Base-by-base conservation (phyloP, 2,329 filamentous ascomycete genomes). In the Aureobasidium sp. region DNA sequence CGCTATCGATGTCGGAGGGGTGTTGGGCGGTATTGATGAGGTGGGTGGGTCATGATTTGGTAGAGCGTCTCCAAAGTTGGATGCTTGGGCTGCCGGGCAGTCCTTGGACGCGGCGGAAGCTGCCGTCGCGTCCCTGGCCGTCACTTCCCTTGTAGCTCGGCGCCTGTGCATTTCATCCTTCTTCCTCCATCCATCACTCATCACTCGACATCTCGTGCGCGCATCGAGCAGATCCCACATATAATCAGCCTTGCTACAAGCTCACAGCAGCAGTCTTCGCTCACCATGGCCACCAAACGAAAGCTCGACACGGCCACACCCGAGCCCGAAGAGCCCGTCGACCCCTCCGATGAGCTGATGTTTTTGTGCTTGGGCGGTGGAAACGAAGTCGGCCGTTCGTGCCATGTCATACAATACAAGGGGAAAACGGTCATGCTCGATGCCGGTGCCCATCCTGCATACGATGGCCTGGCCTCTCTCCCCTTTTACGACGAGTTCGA, bases 371-470 rank as follows among this genome's bases (percentile, higher is more conserved):
- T 99, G 38, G 94, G 94, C 63, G 94, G 94, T 63, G 94, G 94
- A 67, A 97, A 96, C 74, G 94, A 99, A 76, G 94, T 99, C 64
- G 94, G 94, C 58, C 83, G 94, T 66, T 97, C 94, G 66, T 97
- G 94, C 74, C 94, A 99, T 73, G 96, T 99, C 68, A 86, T 99
- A 62, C 91, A 97, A 71, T 99, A 99, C 82, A 99, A 97, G 77
- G 94, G 94, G 64, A 99, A 99, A 76, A 97, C 93, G 6, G 90
- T 99, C 67, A 99, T 99, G 94, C 89, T 99, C 67, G 94, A 99
- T 77, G 94, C 94, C 54, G 94, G 94, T 54, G 93, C 96, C 77
- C 94, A 99, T 74, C 92, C 94, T 54, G 94, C 90, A 9, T 96
- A 96, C 74, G 92, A 97, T 70, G 94, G 94, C 38, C 85, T 97